phyloP scores from a whole-genome alignment of 768 basidiomycete species.

The Goffeauzyma gilvescens region DNA sequence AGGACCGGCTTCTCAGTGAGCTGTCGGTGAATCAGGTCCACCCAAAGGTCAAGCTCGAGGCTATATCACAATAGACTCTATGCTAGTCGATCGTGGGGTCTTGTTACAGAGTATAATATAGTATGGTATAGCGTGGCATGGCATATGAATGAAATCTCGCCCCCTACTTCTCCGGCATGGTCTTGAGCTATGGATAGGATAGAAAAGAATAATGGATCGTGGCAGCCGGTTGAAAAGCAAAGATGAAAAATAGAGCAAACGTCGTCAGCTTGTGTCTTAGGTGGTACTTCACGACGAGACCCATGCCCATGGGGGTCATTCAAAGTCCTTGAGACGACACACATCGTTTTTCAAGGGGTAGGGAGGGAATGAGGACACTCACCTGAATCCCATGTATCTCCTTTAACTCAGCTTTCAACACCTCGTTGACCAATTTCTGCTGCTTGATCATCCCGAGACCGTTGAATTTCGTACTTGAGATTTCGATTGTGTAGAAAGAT shows the following conservation, averaged over 20 bases:
- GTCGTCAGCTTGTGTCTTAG: background rate
- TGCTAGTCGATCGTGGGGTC: too few species aligned
- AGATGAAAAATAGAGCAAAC: background rate
- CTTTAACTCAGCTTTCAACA: slow-evolving; percentile 70
- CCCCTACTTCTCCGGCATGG: background rate
- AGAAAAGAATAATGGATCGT: background rate
- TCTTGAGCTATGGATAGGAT: background rate
- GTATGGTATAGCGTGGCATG: too few species aligned
- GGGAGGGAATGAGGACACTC: slow-evolving; percentile 16
- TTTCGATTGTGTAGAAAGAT: slow-evolving; percentile 82
- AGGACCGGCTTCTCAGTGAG: too few species aligned
- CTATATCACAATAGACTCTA: too few species aligned
- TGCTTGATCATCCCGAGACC: slow-evolving; percentile 78
- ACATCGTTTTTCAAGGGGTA: background rate
- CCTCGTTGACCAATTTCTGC: slow-evolving; percentile 70
- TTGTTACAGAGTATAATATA: too few species aligned
- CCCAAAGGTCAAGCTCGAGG: too few species aligned
- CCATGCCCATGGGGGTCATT: background rate
- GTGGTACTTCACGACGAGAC: background rate
- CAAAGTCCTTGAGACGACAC: background rate
- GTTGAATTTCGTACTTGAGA: slow-evolving; percentile 67
- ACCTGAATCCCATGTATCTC: slow-evolving; percentile 90
- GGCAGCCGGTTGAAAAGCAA: background rate
- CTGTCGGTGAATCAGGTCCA: too few species aligned
- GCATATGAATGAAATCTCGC: too few species aligned